Base-by-base conservation (phyloP, 2,329 filamentous ascomycete species). In the Epichloe typhina region DNA sequence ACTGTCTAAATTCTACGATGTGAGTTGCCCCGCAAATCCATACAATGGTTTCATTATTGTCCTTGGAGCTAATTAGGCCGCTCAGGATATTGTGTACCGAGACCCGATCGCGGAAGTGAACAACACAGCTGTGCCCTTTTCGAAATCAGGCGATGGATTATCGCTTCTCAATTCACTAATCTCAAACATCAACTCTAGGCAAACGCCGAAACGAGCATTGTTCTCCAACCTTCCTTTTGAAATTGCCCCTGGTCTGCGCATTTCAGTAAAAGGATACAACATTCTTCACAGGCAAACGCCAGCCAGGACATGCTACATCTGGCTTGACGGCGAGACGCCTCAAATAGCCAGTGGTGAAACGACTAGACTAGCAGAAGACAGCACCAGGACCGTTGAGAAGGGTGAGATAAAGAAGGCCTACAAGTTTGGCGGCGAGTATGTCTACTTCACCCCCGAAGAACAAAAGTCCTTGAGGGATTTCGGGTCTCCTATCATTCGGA, bases 211-310 rank as follows among this genome's bases (percentile, higher is more conserved):
- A 54, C 78, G 93, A 53, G 81, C 91, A 0, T 74, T 94, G 3
- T 97, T 98, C 66, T 88, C 85, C 3, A 88, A 85, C 48, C 72
- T 96, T n/a, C 80, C 87, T 0, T 77, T 98, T 51, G 90, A 97
- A 64, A 77, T 98, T 50, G 89, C 86, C 0, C 90, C 91, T 0
- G 82, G 82, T 1, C 71, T 98, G 23, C 82, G 76, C 42, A 95
- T 98, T 50, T 90, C 90, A 0, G 84, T 98, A 39, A 96, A 94
- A 61, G 93, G 93, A 5, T 98, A 91, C 69, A 87, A 95, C 47
- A 70, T 96, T 12, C 76, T 96, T 50, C 91, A 95, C 60, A 81
- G 82, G 43, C 91, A 97, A 64, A 79, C 81, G 47, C 85, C 88
- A 12, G 84, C 84, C 4, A 77, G 89, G 47, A 93, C 81, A 41